Conservation (phyloP, 306 rosid species). For the Crotalaria pallida region DNA sequence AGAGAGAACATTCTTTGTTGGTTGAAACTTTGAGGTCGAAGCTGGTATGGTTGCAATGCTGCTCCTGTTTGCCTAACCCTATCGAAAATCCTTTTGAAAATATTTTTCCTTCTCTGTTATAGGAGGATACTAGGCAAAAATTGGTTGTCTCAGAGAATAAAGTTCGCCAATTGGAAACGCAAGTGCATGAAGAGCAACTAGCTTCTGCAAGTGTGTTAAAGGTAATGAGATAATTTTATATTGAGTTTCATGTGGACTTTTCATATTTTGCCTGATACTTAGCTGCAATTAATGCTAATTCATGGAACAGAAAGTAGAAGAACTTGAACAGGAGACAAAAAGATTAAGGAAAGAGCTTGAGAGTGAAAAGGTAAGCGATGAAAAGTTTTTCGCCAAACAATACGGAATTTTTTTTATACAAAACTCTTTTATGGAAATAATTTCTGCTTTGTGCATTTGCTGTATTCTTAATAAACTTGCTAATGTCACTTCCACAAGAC, state of each 20-base stretch:
- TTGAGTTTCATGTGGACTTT: background rate
- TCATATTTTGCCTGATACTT: background rate
- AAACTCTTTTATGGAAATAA: background rate
- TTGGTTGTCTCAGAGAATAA: conserved; percentile 57
- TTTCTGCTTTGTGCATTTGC: background rate
- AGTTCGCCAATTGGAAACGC: conserved; percentile 62
- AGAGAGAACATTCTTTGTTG: conserved; percentile 47
- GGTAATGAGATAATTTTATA: conserved; percentile 22
- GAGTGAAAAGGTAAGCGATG: conserved; percentile 65
- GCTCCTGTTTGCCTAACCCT: background rate
- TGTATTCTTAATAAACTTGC: background rate
- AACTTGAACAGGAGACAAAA: conserved; percentile 48
- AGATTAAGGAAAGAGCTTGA: conserved; percentile 51
- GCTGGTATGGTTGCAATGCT: conserved; percentile 40
- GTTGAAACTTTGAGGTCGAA: conserved; percentile 63
- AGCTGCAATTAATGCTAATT: conserved; percentile 6
- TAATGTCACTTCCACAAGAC: background rate
- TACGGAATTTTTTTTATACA: background rate
- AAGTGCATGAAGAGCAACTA: conserved; percentile 45
- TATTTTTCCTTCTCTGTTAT: conserved; percentile 28
- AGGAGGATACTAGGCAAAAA: conserved; percentile 69
- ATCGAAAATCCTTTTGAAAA: background rate
- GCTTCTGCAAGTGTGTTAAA: conserved; percentile 41
- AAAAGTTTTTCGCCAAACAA: background rate
- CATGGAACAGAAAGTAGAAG: conserved; percentile 52